Evolutionary conservation across 768 basidiomycete genomes (phyloP).

Genomic region (Nidula microcarpa): DNA sequence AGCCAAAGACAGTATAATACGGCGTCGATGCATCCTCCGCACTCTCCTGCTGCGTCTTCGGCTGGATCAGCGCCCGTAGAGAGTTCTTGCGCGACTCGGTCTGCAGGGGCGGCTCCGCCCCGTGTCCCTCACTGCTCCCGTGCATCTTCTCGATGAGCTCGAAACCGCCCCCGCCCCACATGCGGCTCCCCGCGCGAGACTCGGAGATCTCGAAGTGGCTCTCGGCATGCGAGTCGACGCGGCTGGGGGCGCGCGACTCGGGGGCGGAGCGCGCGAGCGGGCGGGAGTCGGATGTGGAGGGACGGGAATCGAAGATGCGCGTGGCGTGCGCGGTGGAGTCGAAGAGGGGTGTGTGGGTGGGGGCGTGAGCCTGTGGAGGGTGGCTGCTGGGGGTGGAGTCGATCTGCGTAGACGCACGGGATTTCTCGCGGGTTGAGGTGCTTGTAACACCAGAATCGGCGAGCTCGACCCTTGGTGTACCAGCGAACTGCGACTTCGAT

Average conservation of each 20-base stretch:
- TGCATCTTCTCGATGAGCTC: neutral
- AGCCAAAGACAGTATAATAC: conserved; percentile 58
- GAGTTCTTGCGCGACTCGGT: conserved; percentile 19
- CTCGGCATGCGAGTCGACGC: neutral
- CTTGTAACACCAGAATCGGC: too few relatives aligned
- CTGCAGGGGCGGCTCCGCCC: neutral
- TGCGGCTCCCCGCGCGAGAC: neutral
- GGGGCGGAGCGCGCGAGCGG: neutral
- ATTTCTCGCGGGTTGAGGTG: too few relatives aligned
- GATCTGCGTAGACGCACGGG: neutral
- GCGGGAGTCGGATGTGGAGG: neutral
- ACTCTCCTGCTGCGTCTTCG: neutral
- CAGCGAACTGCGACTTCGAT: too few relatives aligned
- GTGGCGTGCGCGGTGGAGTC: neutral
- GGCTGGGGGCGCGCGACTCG: neutral
- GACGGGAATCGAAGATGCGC: neutral
- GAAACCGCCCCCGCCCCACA: neutral
- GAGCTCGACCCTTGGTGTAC: too few relatives aligned
- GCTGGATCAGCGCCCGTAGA: conserved; percentile 10
- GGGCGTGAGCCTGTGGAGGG: neutral
- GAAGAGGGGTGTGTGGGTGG: neutral
- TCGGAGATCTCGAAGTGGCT: neutral
- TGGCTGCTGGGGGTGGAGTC: neutral
- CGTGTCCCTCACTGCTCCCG: neutral
- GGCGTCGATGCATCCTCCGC: conserved; percentile 24